These are phyloP conservation scores for Kalmusia sp. DNA, from an alignment of 2,329 filamentous ascomycete genomes.

Conservation along the genomic window DNA sequence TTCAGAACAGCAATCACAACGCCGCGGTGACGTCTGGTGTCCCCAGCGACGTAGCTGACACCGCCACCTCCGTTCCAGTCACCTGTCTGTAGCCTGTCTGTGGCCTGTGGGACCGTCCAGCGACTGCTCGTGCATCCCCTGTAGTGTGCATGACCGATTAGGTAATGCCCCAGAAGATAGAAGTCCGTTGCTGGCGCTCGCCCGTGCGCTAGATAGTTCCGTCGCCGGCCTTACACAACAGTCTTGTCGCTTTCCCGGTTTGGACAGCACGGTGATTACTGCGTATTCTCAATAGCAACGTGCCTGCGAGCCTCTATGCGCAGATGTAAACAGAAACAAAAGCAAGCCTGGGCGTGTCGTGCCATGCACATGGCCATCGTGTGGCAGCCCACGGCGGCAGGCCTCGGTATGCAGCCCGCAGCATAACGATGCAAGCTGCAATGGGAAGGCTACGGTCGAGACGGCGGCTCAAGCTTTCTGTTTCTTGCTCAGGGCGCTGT, in stretches of 20 bases:
- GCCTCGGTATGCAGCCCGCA: neutral
- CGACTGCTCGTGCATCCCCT: conserved; percentile 8
- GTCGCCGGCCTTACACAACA: neutral
- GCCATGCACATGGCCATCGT: neutral
- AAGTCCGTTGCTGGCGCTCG: neutral
- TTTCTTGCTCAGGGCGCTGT: neutral
- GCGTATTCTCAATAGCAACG: too few relatives aligned
- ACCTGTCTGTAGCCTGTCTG: conserved; percentile 8
- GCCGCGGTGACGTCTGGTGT: neutral
- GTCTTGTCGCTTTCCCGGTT: neutral
- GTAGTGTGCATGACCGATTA: conserved; percentile 2
- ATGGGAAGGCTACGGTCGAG: neutral
- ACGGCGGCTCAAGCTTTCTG: neutral
- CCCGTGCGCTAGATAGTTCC: neutral
- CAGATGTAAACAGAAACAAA: neutral
- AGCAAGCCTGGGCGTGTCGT: too few relatives aligned
- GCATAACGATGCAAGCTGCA: conserved; percentile 2
- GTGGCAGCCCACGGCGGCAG: neutral
- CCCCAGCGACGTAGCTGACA: conserved; percentile 5
- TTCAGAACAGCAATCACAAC: neutral
- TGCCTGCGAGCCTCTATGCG: neutral
- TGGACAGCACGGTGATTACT: neutral
- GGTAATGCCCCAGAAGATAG: neutral
- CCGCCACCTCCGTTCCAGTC: conserved; percentile 12
- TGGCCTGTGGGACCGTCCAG: neutral